Evolutionary conservation across 164 flowering plant species (phyloP).

Genomic region (Santalum album): DNA sequence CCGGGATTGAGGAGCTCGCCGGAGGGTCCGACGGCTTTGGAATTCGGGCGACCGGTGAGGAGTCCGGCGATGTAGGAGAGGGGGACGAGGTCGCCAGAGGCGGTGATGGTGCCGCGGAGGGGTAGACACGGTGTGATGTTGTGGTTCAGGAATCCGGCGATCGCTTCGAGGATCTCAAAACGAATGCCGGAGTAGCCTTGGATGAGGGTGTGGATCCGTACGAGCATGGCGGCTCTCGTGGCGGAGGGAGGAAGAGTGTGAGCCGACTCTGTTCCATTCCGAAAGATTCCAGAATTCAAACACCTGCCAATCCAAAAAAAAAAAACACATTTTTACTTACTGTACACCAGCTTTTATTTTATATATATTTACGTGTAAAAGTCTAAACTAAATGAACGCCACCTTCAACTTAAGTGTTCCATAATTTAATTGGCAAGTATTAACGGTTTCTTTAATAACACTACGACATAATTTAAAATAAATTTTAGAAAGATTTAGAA

Average conservation of each 20-base stretch:
- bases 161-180: slow-evolving; percentile 36
- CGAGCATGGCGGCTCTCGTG: slow-evolving; percentile 36
- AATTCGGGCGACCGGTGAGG: slow-evolving; percentile 33
- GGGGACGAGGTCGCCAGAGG: slow-evolving; percentile 38
- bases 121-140: slow-evolving; percentile 38
- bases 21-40: slow-evolving; percentile 25
- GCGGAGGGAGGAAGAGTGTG: slow-evolving; percentile 32
- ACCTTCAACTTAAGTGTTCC: too few relatives aligned
- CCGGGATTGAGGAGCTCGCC: slow-evolving; percentile 20
- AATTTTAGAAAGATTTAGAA: too few relatives aligned
- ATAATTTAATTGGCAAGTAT: too few relatives aligned
- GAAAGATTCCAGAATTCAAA: slow-evolving; percentile 35
- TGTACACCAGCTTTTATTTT: too few relatives aligned
- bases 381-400: too few relatives aligned
- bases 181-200: slow-evolving; percentile 43
- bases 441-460: too few relatives aligned
- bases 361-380: too few relatives aligned
- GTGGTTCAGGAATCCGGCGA: slow-evolving; percentile 27
- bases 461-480: too few relatives aligned
- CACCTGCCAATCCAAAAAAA: slow-evolving; percentile 11
- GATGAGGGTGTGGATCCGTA: slow-evolving; percentile 35
- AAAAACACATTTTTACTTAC: too few relatives aligned
- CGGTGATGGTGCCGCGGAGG: slow-evolving; percentile 39
- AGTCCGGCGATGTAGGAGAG: slow-evolving; percentile 40
- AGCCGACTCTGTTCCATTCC: slow-evolving; percentile 21